Conservation (phyloP, 2,329 filamentous ascomycete species). For the Aspergillus fumigatus region DNA sequence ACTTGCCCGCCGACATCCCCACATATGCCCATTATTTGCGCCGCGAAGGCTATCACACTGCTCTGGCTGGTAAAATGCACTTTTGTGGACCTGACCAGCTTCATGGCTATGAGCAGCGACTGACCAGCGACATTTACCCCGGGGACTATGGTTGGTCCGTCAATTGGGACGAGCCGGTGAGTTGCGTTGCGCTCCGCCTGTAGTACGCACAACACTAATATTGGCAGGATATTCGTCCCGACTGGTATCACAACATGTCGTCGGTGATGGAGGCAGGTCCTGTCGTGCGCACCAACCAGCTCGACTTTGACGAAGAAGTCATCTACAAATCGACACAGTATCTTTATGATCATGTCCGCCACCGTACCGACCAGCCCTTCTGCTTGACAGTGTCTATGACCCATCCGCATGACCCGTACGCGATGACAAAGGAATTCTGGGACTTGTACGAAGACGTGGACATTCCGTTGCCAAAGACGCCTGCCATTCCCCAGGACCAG, state of each 20-base stretch:
- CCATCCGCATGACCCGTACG: constrained; percentile 92
- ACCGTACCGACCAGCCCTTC: constrained; percentile 73
- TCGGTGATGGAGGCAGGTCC: constrained; percentile 86
- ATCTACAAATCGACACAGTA: constrained; percentile 90
- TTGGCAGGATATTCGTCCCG: constrained; percentile 55
- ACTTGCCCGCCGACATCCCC: constrained; percentile 76
- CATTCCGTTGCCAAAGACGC: constrained; percentile 73
- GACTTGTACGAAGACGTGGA: constrained; percentile 85
- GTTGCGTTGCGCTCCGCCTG: constrained; percentile 4
- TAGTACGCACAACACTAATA: background rate
- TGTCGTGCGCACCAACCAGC: constrained; percentile 86
- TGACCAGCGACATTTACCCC: constrained; percentile 95
- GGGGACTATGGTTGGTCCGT: constrained; percentile 93
- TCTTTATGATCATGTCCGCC: constrained; percentile 83
- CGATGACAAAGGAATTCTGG: constrained; percentile 91
- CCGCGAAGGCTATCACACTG: constrained; percentile 80
- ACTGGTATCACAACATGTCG: constrained; percentile 96
- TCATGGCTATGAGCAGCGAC: constrained; percentile 85
- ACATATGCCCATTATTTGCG: constrained; percentile 93
- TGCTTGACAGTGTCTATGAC: constrained; percentile 88
- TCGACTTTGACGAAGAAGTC: constrained; percentile 94
- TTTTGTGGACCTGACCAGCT: constrained; percentile 87
- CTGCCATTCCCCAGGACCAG: constrained; percentile 69
- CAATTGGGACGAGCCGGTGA: constrained; percentile 83
- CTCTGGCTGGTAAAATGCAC: constrained; percentile 93